Conservation (phyloP, 2,329 filamentous ascomycete species). For the Monosporascus ibericus region DNA sequence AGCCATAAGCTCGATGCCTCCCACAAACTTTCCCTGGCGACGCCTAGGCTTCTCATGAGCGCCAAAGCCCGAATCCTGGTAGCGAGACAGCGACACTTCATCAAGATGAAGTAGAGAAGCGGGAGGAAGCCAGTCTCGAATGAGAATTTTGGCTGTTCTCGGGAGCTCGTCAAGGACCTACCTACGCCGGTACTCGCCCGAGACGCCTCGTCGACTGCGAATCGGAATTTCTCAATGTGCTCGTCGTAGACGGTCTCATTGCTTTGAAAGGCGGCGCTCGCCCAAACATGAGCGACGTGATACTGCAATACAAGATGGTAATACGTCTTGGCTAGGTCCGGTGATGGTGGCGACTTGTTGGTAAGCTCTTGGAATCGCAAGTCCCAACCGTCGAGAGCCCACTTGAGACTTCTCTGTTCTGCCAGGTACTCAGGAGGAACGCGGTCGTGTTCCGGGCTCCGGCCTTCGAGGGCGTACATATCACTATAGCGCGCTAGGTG, state of each 20-base stretch:
- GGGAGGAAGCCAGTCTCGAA: constrained; percentile 36
- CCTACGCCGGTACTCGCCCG: constrained; percentile 7
- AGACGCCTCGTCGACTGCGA: constrained; percentile 22
- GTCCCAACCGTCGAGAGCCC: constrained; percentile 24
- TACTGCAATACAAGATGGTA: constrained; percentile 25
- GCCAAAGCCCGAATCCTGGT: constrained; percentile 28
- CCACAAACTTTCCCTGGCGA: constrained; percentile 31
- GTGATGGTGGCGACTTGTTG: background rate
- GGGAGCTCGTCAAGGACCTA: background rate
- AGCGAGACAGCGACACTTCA: constrained; percentile 32
- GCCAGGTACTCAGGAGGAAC: constrained; percentile 12
- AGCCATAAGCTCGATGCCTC: constrained; percentile 26
- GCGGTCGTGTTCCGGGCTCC: constrained; percentile 2
- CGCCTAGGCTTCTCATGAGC: constrained; percentile 24
- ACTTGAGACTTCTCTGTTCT: constrained; percentile 16
- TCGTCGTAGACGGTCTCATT: constrained; percentile 30
- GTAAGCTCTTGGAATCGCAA: constrained; percentile 17
- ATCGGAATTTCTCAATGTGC: constrained; percentile 22
- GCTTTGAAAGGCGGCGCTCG: constrained; percentile 19
- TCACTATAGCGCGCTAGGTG: constrained; percentile 25
- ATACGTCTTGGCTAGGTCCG: constrained; percentile 2
- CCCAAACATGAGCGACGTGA: constrained; percentile 28
- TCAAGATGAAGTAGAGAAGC: constrained; percentile 29
- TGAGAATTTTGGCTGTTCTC: constrained; percentile 24
- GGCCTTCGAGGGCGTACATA: constrained; percentile 17